Evolutionary conservation across 352 stramenopile genomes (phyloP).

Genomic region (Phytophthora colocasiae): DNA sequence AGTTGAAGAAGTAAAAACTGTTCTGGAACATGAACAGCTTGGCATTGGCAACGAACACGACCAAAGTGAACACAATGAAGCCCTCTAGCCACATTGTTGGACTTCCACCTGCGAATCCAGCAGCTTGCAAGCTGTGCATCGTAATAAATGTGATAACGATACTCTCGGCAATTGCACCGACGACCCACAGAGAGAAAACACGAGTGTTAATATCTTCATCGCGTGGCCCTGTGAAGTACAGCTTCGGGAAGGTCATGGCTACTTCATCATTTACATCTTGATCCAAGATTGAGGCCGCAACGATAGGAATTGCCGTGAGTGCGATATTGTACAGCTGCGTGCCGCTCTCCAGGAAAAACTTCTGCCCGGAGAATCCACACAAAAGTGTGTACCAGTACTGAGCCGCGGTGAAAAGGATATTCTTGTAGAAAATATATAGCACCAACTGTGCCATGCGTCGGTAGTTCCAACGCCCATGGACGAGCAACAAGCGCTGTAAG

Average conservation of each 20-base stretch:
- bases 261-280: constrained; percentile 75
- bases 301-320: constrained; percentile 74
- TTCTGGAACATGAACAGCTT: constrained; percentile 88
- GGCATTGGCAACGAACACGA: constrained; percentile 76
- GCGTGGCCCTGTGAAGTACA: constrained; percentile 67
- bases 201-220: constrained; percentile 74
- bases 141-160: constrained; percentile 71
- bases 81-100: constrained; percentile 81
- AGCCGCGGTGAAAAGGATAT: constrained; percentile 76
- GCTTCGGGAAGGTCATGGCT: constrained; percentile 72
- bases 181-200: constrained; percentile 74
- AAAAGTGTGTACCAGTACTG: constrained; percentile 84
- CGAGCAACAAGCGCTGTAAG: constrained; percentile 88
- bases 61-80: constrained; percentile 83
- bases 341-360: constrained; percentile 85
- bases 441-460: constrained; percentile 90
- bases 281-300: constrained; percentile 74
- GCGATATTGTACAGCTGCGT: constrained; percentile 85
- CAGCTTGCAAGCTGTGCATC: constrained; percentile 50
- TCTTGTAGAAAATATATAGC: constrained; percentile 96
- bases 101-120: constrained; percentile 41
- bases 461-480: constrained; percentile 94
- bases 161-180: constrained; percentile 78
- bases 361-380: constrained; percentile 82
- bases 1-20: constrained; percentile 75